phyloP scores from a whole-genome alignment of 768 basidiomycete genomes.

The Vishniacozyma victoriae region DNA sequence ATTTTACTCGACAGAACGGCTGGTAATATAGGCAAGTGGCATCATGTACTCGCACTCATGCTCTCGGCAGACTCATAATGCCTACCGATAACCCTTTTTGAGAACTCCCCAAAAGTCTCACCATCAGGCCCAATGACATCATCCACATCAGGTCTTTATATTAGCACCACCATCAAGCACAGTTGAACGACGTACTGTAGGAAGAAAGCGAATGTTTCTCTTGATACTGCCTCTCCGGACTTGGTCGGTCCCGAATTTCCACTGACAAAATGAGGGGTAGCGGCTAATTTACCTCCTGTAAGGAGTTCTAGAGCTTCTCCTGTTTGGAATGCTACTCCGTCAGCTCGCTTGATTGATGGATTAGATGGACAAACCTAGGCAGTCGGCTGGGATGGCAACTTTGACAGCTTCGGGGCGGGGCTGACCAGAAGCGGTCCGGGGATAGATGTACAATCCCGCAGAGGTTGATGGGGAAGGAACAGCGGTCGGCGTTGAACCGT shows the following conservation, averaged over 20 bases:
- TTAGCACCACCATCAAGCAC: too few relatives aligned
- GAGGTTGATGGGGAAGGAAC: slow-evolving; percentile 65
- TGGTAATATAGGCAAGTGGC: too few relatives aligned
- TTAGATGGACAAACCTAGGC: slow-evolving; percentile 14
- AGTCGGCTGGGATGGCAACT: slow-evolving; percentile 69
- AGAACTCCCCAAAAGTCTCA: slow-evolving; percentile 85
- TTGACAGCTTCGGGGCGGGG: slow-evolving; percentile 65
- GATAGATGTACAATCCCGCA: slow-evolving; percentile 87
- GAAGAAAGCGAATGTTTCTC: slow-evolving; percentile 65
- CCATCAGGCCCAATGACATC: slow-evolving; percentile 60
- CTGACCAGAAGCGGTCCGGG: slow-evolving; percentile 49
- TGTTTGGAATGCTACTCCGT: slow-evolving; percentile 72
- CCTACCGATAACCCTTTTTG: slow-evolving; percentile 66
- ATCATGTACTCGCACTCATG: too few relatives aligned
- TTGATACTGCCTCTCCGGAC: slow-evolving; percentile 50
- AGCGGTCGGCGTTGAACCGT: slow-evolving; percentile 45
- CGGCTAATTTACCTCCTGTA: slow-evolving; percentile 70
- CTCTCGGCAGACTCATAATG: too few relatives aligned
- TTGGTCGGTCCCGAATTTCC: slow-evolving; percentile 54
- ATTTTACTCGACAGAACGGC: too few relatives aligned
- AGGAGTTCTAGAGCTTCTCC: slow-evolving; percentile 91
- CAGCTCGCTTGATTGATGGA: neutral
- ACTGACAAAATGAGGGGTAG: slow-evolving; percentile 91
- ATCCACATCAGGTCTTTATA: slow-evolving; percentile 69
- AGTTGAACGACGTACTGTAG: slow-evolving; percentile 43